Conservation (phyloP, 352 stramenopile genomes). For the Pythium phragmiticola region DNA sequence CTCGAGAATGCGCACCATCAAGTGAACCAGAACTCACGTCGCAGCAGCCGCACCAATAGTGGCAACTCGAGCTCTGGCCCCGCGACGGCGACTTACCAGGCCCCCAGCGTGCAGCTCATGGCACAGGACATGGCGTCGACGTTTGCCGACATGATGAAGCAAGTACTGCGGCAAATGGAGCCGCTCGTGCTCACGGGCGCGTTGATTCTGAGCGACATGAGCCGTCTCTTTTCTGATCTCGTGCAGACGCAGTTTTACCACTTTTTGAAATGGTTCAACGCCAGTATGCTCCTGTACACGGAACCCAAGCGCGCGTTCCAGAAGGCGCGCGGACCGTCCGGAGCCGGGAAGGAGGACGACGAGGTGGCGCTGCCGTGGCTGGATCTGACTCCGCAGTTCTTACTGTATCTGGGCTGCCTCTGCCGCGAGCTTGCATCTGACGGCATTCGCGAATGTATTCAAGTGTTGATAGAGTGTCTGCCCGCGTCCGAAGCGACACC, state of each 20-base stretch:
- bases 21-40: slow-evolving; percentile 33
- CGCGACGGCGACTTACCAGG: slow-evolving; percentile 15
- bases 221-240: slow-evolving; percentile 69
- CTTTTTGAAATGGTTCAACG: slow-evolving; percentile 84
- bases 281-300: slow-evolving; percentile 57
- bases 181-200: slow-evolving; percentile 68
- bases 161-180: slow-evolving; percentile 77
- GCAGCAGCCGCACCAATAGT: slow-evolving; percentile 33
- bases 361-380: slow-evolving; percentile 47
- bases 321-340: neutral
- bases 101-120: slow-evolving; percentile 49
- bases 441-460: slow-evolving; percentile 69
- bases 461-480: slow-evolving; percentile 70
- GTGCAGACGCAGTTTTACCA: slow-evolving; percentile 80
- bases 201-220: slow-evolving; percentile 69
- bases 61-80: slow-evolving; percentile 16
- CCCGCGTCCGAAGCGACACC: slow-evolving; percentile 22
- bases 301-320: slow-evolving; percentile 66
- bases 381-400: slow-evolving; percentile 59
- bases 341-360: slow-evolving; percentile 22
- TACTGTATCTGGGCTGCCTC: slow-evolving; percentile 71
- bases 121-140: slow-evolving; percentile 51
- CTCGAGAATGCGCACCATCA: slow-evolving; percentile 51
- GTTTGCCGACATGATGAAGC: slow-evolving; percentile 77
- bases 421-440: slow-evolving; percentile 61